Evolutionary conservation across 2,329 filamentous ascomycete species (phyloP).

Genomic region (Gliomastix tumulicola): DNA sequence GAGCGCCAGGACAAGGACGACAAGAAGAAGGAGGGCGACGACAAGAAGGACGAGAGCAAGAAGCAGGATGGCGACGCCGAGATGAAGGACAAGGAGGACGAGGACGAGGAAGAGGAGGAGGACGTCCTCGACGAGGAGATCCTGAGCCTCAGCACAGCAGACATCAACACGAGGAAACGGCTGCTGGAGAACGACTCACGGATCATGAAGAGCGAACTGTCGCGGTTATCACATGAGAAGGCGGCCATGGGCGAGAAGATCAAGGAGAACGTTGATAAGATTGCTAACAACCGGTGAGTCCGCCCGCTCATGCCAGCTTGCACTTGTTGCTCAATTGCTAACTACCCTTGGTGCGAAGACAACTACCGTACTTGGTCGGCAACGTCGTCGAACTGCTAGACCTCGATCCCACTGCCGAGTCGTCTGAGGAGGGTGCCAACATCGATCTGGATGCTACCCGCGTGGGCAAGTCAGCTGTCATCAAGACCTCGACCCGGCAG

Average conservation of each 20-base stretch:
- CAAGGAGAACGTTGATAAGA: constrained; percentile 98
- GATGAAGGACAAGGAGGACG: constrained; percentile 87
- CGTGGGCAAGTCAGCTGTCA: constrained; percentile 96
- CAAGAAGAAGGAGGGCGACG: constrained; percentile 34
- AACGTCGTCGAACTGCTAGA: constrained; percentile 98
- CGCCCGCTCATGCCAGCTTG: background rate
- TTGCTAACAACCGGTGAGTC: constrained; percentile 89
- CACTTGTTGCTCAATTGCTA: no score
- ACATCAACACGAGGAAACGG: constrained; percentile 85
- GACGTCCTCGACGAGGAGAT: constrained; percentile 91
- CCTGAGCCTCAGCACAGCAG: constrained; percentile 84
- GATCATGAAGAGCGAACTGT: constrained; percentile 97
- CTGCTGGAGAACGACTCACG: constrained; percentile 95
- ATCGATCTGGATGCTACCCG: constrained; percentile 96
- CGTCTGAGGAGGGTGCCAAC: constrained; percentile 95
- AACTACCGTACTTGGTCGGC: constrained; percentile 95
- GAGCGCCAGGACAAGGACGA: constrained; percentile 75
- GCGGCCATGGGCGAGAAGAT: constrained; percentile 96
- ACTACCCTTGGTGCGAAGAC: constrained; percentile 42
- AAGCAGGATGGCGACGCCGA: constrained; percentile 70
- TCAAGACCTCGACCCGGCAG: constrained; percentile 97
- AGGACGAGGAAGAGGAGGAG: constrained; percentile 54
- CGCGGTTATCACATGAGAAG: constrained; percentile 92
- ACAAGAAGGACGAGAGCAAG: constrained; percentile 27
- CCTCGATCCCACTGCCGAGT: constrained; percentile 91